Evolutionary conservation across 805 yeast species (phyloP).

Genomic region (Starmerella bombi): DNA sequence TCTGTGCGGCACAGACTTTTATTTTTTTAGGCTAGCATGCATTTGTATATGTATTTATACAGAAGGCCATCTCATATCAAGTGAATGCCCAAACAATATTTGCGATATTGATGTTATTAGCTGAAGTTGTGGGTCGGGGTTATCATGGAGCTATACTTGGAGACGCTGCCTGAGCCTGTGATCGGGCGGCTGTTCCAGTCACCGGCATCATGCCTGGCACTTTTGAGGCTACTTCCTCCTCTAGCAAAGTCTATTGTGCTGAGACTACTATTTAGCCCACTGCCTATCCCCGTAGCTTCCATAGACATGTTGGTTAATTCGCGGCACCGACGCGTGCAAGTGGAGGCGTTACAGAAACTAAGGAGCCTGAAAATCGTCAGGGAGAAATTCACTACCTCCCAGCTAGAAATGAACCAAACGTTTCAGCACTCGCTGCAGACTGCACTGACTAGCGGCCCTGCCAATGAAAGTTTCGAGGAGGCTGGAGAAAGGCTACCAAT

Average conservation of each 20-base stretch:
- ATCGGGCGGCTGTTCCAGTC: slow-evolving; percentile 68
- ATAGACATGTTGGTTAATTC: slow-evolving; percentile 66
- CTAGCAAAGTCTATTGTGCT: slow-evolving; percentile 79
- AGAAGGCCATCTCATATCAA: no score
- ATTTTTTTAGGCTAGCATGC: no score
- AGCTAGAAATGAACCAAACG: slow-evolving; percentile 49
- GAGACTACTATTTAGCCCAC: slow-evolving; percentile 73
- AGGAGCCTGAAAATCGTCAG: slow-evolving; percentile 61
- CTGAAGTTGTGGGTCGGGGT: no score
- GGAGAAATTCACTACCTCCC: slow-evolving; percentile 36
- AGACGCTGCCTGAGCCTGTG: slow-evolving; percentile 77
- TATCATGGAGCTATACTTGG: slow-evolving; percentile 57
- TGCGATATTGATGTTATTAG: no score
- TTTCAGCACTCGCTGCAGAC: slow-evolving; percentile 65
- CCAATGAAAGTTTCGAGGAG: slow-evolving; percentile 64
- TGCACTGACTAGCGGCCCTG: slow-evolving; percentile 70
- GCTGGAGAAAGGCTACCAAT: slow-evolving; percentile 29
- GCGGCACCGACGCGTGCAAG: slow-evolving; percentile 39
- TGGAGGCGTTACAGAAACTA: slow-evolving; percentile 67
- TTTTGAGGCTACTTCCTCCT: slow-evolving; percentile 78
- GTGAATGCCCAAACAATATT: no score
- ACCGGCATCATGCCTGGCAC: slow-evolving; percentile 90
- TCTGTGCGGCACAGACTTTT: no score
- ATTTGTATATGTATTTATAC: no score
- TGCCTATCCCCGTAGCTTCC: slow-evolving; percentile 51